These are phyloP conservation scores for Penicillium sp. DNA, from an alignment of 2,329 filamentous ascomycete species.

Conservation along the genomic window DNA sequence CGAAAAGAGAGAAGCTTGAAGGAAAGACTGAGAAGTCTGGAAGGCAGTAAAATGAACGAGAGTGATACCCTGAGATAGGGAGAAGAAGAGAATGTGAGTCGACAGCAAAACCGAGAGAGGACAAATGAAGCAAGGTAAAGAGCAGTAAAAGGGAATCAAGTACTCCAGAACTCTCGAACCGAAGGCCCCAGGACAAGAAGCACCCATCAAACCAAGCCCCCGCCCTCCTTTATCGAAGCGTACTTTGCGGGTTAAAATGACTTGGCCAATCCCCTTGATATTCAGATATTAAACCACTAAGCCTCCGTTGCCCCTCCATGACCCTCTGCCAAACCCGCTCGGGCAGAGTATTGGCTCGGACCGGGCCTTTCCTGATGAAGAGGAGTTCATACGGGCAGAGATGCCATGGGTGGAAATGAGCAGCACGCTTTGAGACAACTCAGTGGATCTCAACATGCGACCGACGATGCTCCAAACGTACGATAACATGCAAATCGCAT, in stretches of 20 bases:
- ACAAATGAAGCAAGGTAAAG: background rate
- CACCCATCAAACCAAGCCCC: background rate
- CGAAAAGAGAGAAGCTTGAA: background rate
- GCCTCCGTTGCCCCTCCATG: background rate
- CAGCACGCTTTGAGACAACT: conserved; percentile 8
- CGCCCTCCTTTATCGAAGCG: conserved; percentile 10
- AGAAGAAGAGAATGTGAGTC: conserved; percentile 4
- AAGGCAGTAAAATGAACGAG: conserved; percentile 2
- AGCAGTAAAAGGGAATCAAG: conserved; percentile 20
- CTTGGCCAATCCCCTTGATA: conserved; percentile 23
- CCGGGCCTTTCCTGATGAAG: too few species aligned
- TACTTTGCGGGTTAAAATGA: conserved; percentile 15
- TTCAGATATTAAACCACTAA: conserved; percentile 16
- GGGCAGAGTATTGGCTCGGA: background rate
- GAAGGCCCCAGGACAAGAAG: conserved; percentile 8
- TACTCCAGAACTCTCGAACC: conserved; percentile 10
- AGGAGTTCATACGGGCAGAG: background rate
- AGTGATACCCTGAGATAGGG: conserved; percentile 9
- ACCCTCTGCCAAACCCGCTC: background rate
- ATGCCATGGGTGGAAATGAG: conserved; percentile 9
- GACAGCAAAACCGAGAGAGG: conserved; percentile 1
- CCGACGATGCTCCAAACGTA: background rate
- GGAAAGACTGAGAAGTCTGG: conserved; percentile 1
- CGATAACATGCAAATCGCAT: background rate
- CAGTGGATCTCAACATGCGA: conserved; percentile 8